These are phyloP conservation scores for Wickerhamomyces xylosicus DNA, from an alignment of 805 yeast species.

Conservation along the genomic window DNA sequence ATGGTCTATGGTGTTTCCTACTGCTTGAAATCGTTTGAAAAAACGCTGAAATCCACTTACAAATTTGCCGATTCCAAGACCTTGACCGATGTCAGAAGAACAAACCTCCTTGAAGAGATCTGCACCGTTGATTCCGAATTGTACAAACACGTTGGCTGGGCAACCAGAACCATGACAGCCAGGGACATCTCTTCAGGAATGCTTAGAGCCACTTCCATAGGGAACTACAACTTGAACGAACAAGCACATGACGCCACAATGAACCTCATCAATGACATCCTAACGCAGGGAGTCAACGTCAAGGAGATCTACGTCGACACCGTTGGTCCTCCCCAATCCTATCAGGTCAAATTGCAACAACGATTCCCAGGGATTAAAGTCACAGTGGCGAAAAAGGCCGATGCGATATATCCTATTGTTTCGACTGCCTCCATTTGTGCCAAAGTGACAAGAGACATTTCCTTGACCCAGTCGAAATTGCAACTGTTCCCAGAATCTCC, in stretches of 20 bases:
- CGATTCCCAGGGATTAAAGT: slow-evolving; percentile 63
- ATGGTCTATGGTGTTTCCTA: slow-evolving; percentile 94
- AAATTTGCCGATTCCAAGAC: slow-evolving; percentile 95
- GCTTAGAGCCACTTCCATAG: slow-evolving; percentile 51
- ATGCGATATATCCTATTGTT: slow-evolving; percentile 83
- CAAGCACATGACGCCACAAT: slow-evolving; percentile 97
- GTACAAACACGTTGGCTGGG: slow-evolving; percentile 68
- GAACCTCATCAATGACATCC: slow-evolving; percentile 54
- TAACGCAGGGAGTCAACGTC: slow-evolving; percentile 52
- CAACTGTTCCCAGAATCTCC: slow-evolving; percentile 14
- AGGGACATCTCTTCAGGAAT: slow-evolving; percentile 81
- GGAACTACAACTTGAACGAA: slow-evolving; percentile 64
- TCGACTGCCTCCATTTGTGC: slow-evolving; percentile 95
- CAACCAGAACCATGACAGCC: slow-evolving; percentile 77
- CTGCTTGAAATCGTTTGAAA: slow-evolving; percentile 43
- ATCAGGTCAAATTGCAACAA: slow-evolving; percentile 62
- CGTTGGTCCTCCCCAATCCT: slow-evolving; percentile 88
- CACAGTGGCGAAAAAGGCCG: slow-evolving; percentile 92
- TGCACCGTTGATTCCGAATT: slow-evolving; percentile 37
- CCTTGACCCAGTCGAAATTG: slow-evolving; percentile 28
- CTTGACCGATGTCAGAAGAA: slow-evolving; percentile 62
- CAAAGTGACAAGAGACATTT: slow-evolving; percentile 84
- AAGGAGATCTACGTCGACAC: slow-evolving; percentile 84
- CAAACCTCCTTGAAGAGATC: slow-evolving; percentile 47
- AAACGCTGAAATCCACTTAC: slow-evolving; percentile 38